A percentile compares a stretch with the other conserved stretches of the same genome.
phyloP scores from a whole-genome alignment of 2,329 filamentous ascomycete species.

The Coniosporium tulheliwenetii region DNA sequence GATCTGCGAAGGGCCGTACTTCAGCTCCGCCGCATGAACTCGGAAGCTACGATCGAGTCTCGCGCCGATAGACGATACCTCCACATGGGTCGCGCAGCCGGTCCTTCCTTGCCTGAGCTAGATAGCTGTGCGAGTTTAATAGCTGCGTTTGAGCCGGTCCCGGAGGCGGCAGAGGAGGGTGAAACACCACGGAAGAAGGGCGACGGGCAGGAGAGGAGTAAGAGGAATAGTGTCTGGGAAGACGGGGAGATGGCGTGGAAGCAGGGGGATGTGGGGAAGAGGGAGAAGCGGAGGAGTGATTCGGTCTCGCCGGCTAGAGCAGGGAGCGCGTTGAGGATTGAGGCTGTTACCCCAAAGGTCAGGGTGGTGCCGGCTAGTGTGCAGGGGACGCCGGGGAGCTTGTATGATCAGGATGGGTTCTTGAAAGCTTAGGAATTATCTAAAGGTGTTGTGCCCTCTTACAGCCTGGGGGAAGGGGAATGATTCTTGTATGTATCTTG shows the following conservation, averaged over 20 bases:
- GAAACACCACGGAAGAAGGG: background rate
- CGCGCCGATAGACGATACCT: conserved; percentile 20
- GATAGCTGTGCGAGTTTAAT: background rate
- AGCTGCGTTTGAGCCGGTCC: too few species aligned
- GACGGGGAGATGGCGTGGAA: conserved; percentile 16
- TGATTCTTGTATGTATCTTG: too few species aligned
- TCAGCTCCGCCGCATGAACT: conserved; percentile 27
- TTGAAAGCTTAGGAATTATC: conserved; percentile 8
- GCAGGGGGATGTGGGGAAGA: background rate
- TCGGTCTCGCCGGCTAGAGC: conserved; percentile 1
- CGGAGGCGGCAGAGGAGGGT: background rate
- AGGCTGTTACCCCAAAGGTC: background rate
- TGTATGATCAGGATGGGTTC: conserved; percentile 29
- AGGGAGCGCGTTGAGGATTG: background rate
- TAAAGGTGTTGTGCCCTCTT: too few species aligned
- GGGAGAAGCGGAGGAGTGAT: background rate
- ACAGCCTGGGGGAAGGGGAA: too few species aligned
- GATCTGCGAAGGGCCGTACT: conserved; percentile 22
- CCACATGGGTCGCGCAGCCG: conserved; percentile 22
- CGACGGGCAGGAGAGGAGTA: conserved; percentile 4
- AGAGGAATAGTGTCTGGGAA: conserved; percentile 17
- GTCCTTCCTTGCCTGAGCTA: conserved; percentile 10
- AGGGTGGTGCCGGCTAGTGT: conserved; percentile 2
- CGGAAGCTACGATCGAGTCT: conserved; percentile 16
- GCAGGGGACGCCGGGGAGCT: conserved; percentile 25